phyloP scores from a whole-genome alignment of 2,329 filamentous ascomycete species.

The Elsinoe ampelina region DNA sequence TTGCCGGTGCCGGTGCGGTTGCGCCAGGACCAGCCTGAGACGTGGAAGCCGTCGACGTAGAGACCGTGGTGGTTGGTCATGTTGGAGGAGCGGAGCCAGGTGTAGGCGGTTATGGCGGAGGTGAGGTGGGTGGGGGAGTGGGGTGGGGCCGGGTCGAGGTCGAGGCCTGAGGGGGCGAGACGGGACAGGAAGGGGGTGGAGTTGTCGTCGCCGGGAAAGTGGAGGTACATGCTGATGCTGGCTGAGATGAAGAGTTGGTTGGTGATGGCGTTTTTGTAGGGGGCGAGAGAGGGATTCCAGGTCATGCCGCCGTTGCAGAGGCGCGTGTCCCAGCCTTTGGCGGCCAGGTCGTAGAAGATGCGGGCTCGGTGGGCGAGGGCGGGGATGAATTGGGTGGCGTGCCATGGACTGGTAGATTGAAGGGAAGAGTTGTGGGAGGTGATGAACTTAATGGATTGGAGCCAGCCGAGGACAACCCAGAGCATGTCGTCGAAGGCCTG shows the following conservation, averaged over 20 bases:
- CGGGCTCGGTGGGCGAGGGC: slow-evolving; percentile 74
- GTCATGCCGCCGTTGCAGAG: slow-evolving; percentile 83
- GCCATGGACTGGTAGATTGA: slow-evolving; percentile 56
- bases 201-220: slow-evolving; percentile 74
- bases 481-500: slow-evolving; percentile 90
- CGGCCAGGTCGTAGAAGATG: slow-evolving; percentile 75
- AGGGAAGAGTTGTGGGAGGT: slow-evolving; percentile 53
- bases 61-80: slow-evolving; percentile 59
- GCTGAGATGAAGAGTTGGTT: slow-evolving; percentile 84
- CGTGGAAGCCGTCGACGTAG: slow-evolving; percentile 82
- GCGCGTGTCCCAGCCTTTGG: slow-evolving; percentile 68
- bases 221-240: slow-evolving; percentile 78
- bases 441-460: slow-evolving; percentile 72
- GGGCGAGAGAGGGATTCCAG: slow-evolving; percentile 71
- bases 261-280: slow-evolving; percentile 95
- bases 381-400: slow-evolving; percentile 66
- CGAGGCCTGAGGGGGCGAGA: slow-evolving; percentile 41
- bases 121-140: slow-evolving; percentile 67
- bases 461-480: slow-evolving; percentile 89
- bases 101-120: slow-evolving; percentile 53
- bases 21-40: slow-evolving; percentile 47
- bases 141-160: slow-evolving; percentile 54
- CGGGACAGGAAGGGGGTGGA: slow-evolving; percentile 52
- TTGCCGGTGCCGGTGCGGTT: slow-evolving; percentile 56
- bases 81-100: slow-evolving; percentile 55